These are phyloP conservation scores for Phylloporus sp. DNA, from an alignment of 768 basidiomycete species.

Conservation along the genomic window DNA sequence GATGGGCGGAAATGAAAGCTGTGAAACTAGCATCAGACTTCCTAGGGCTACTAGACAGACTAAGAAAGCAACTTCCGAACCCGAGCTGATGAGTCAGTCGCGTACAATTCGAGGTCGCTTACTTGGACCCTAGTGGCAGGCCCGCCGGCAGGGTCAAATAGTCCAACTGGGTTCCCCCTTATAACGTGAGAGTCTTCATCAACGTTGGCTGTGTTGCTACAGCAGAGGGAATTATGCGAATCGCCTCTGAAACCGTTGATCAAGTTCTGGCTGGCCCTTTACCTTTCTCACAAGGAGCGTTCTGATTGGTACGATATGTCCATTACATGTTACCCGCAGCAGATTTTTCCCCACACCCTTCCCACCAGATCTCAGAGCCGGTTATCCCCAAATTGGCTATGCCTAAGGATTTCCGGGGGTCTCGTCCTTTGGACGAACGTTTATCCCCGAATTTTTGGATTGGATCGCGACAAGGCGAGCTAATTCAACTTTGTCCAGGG, in stretches of 20 bases:
- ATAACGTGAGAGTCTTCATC: too few relatives aligned
- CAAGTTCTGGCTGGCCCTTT: neutral
- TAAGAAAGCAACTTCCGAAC: too few relatives aligned
- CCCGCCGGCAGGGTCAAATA: too few relatives aligned
- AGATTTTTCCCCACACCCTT: neutral
- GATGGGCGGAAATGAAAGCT: too few relatives aligned
- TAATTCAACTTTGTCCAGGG: constrained; percentile 3
- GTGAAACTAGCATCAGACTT: too few relatives aligned
- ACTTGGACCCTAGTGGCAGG: too few relatives aligned
- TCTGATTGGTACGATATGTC: neutral
- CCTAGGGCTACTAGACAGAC: too few relatives aligned
- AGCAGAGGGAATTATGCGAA: neutral
- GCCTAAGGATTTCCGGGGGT: constrained; percentile 4
- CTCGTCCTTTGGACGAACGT: constrained; percentile 12
- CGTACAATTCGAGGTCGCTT: too few relatives aligned
- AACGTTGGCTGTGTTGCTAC: neutral
- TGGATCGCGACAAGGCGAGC: constrained; percentile 7
- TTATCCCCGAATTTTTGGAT: constrained; percentile 1
- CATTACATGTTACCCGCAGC: neutral
- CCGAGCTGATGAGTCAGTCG: too few relatives aligned
- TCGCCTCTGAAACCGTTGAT: neutral
- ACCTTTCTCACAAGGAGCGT: neutral
- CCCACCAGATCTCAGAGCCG: neutral
- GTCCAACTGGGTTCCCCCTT: too few relatives aligned
- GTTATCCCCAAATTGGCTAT: neutral